Evolutionary conservation across 345 rosid genomes (phyloP), one percentile per base, ranked within the genome.

Genomic region (Pelargonium nanum): DNA sequence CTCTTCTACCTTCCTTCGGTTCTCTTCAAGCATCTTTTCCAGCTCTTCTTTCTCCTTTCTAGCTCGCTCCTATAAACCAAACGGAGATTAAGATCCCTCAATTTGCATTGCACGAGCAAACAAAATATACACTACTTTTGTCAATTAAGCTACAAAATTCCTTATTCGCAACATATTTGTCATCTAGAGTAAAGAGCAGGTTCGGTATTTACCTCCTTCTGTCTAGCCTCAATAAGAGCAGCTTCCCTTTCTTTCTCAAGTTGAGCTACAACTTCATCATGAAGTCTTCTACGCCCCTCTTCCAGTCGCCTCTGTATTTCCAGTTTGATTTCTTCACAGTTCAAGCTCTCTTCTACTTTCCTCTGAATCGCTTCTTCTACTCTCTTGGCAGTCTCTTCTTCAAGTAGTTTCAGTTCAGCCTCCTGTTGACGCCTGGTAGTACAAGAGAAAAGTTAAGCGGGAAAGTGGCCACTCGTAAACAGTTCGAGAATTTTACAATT

Each of bases 371-470:
- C 88, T 74, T 83, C 90, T 75, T 85, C 97, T 62, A 89, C 84
- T 65, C 97, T 81, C 68, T 78, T 93, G 28, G 78, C 71, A 61
- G 97, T 93, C 76, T 93, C 99, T 76, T 93, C 99, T 79, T 87
- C 92, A 52, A 93, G 78, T 30, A 93, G 80, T 71, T 87, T 89
- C 61, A 84, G 51, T 71, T 93, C 99, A 7, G 95, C 97, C 75
- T 93, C 96, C 63, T 59, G 83, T 60, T 93, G 99, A 60, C 88
- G 88, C 97, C 99, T 93, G 87, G 30, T 64, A 77, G 58, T 19
- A 58, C 25, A 80, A 26, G 32, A 65, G 53, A 56, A 65, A 72
- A 75, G 75, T 77, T 67, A 73, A 70, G 66, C 64, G 34, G 65
- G 66, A 71, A 80, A 75, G 57, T 50, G 61, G 72, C 24, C 54